Conservation (phyloP, 2,329 filamentous ascomycete genomes). For the Aspergillus pseudotamarii region DNA sequence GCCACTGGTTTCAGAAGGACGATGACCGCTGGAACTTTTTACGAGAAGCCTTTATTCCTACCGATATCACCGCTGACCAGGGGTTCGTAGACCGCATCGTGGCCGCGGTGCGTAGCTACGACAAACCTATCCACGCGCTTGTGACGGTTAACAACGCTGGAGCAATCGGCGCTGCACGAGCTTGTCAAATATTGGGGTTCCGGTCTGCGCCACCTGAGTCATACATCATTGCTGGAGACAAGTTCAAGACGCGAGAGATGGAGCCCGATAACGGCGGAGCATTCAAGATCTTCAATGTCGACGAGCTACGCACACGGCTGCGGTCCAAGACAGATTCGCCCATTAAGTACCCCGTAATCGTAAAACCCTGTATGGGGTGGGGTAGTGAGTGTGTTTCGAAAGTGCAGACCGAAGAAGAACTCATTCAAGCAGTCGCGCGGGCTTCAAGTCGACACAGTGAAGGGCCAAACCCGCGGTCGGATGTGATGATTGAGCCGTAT, state of each 20-base stretch:
- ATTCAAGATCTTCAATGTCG: constrained; percentile 1
- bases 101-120: constrained; percentile 4
- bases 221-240: constrained; percentile 6
- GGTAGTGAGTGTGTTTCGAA: not conserved
- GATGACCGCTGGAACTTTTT: not conserved
- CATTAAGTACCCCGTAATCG: constrained; percentile 2
- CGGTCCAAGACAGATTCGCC: not conserved
- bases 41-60: constrained; percentile 2
- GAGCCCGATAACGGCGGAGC: constrained; percentile 1
- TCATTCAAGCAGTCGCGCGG: not conserved
- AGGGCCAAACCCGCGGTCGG: not conserved
- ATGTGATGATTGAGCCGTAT: constrained; percentile 5
- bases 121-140: constrained; percentile 5
- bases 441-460: not conserved
- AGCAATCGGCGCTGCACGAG: not conserved
- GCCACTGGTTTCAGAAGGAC: constrained; percentile 2
- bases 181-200: constrained; percentile 5
- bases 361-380: constrained; percentile 6
- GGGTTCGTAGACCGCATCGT: constrained; percentile 1
- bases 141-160: constrained; percentile 6
- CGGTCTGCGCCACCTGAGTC: not conserved
- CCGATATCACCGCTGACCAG: not conserved
- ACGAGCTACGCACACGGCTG: not conserved
- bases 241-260: constrained; percentile 3
- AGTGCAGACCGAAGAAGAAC: constrained; percentile 2